phyloP scores from a whole-genome alignment of 2,329 filamentous ascomycete species.

The Rhynchosporium secalis region DNA sequence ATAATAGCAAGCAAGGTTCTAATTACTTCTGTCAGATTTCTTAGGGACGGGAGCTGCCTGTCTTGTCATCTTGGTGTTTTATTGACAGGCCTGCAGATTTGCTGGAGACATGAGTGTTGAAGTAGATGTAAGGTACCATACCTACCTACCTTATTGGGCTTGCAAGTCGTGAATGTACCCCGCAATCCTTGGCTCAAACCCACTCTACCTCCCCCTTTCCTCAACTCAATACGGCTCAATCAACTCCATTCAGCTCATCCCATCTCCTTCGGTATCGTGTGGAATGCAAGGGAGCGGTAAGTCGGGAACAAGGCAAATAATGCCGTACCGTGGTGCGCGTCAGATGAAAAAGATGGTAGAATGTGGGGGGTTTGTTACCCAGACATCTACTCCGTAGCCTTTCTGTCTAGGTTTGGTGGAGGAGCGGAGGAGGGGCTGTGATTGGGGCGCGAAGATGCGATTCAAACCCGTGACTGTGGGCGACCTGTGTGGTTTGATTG shows the following conservation, averaged over 20 bases:
- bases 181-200: not conserved
- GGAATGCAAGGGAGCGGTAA: slow-evolving; percentile 1
- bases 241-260: not conserved
- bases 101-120: not conserved
- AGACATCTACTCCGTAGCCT: no score
- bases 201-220: not conserved
- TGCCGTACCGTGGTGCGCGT: not conserved
- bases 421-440: not conserved
- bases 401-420: no score
- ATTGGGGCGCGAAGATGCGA: slow-evolving; percentile 3
- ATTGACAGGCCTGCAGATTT: not conserved
- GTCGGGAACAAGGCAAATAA: slow-evolving; percentile 1
- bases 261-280: not conserved
- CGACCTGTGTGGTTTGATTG: no score
- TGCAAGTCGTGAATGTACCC: not conserved
- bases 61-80: not conserved
- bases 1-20: no score
- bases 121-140: not conserved
- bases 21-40: no score
- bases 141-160: no score
- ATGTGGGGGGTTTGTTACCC: not conserved
- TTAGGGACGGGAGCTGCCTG: not conserved
- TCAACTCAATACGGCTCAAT: not conserved
- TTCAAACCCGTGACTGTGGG: not conserved
- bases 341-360: not conserved